phyloP scores from a whole-genome alignment of 805 yeast species.

The Lachancea waltii region DNA sequence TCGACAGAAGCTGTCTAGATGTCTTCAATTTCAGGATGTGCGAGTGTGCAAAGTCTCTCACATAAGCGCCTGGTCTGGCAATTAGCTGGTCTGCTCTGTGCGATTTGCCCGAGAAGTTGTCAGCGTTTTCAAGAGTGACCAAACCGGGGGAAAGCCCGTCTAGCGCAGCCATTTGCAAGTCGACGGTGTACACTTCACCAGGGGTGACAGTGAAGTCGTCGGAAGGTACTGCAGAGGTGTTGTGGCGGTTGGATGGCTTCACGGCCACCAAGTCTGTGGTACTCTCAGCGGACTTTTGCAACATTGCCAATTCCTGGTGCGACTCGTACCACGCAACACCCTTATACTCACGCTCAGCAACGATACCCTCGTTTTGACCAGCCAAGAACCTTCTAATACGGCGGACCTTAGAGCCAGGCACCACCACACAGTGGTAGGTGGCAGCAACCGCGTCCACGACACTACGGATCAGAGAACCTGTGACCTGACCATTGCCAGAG shows the following conservation, averaged over 20 bases:
- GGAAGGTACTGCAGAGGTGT: constrained; percentile 59
- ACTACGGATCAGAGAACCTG: constrained; percentile 63
- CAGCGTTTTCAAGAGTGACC: constrained; percentile 60
- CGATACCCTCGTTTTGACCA: constrained; percentile 90
- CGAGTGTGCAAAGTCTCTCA: constrained; percentile 80
- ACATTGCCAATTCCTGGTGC: constrained; percentile 54
- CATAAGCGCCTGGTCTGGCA: constrained; percentile 63
- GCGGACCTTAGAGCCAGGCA: constrained; percentile 90
- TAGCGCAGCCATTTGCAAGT: constrained; percentile 71
- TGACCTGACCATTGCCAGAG: constrained; percentile 38
- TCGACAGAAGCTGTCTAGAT: constrained; percentile 61
- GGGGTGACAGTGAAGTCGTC: constrained; percentile 66
- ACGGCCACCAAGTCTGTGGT: constrained; percentile 38
- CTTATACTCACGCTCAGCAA: constrained; percentile 86
- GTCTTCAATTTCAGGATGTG: constrained; percentile 72
- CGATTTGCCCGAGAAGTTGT: constrained; percentile 56
- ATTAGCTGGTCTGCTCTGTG: constrained; percentile 45
- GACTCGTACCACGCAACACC: constrained; percentile 86
- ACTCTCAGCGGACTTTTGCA: constrained; percentile 10
- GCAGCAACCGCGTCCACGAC: constrained; percentile 85
- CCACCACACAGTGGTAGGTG: constrained; percentile 73
- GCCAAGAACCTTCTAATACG: constrained; percentile 88
- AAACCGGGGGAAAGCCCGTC: constrained; percentile 51
- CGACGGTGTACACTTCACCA: constrained; percentile 85
- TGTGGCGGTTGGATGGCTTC: constrained; percentile 32